These are phyloP conservation scores for Penicillium thymicola DNA, from an alignment of 2,329 filamentous ascomycete species.

Conservation along the genomic window DNA sequence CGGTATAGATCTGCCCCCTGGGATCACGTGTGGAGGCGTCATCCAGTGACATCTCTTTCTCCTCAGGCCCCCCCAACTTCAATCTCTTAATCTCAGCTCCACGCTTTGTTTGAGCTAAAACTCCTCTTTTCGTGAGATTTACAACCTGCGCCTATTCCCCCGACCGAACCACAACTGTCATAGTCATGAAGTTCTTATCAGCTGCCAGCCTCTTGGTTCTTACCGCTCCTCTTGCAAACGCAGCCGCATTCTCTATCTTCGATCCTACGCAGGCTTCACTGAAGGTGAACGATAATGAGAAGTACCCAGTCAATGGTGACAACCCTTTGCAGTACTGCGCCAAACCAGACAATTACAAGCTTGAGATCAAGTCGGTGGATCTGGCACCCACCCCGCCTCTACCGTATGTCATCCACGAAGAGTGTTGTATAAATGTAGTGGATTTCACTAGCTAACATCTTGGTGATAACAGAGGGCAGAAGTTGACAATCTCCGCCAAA, in stretches of 20 bases:
- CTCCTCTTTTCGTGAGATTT: background rate
- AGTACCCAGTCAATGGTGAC: slow-evolving; percentile 71
- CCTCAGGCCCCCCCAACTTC: slow-evolving; percentile 6
- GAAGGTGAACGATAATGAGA: slow-evolving; percentile 43
- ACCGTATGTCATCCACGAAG: slow-evolving; percentile 59
- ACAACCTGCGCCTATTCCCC: background rate
- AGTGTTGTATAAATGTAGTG: background rate
- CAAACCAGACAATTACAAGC: slow-evolving; percentile 65
- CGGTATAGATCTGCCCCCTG: slow-evolving; percentile 3
- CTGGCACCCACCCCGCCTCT: slow-evolving; percentile 80
- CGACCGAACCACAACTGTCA: background rate
- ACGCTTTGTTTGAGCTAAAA: background rate
- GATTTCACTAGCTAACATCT: slow-evolving; percentile 13
- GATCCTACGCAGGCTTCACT: slow-evolving; percentile 50
- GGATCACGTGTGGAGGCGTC: slow-evolving; percentile 19
- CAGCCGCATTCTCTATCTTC: slow-evolving; percentile 47
- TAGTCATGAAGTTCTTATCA: slow-evolving; percentile 43
- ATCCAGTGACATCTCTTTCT: slow-evolving; percentile 21
- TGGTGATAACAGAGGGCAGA: slow-evolving; percentile 60
- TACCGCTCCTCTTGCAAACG: slow-evolving; percentile 45
- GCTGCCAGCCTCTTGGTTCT: slow-evolving; percentile 42
- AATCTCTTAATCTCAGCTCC: background rate
- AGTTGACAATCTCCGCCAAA: slow-evolving; percentile 72
- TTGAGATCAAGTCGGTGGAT: slow-evolving; percentile 76
- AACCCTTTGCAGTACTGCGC: slow-evolving; percentile 81